phyloP scores from a whole-genome alignment of 441 rosid species.

The Erodium moschatum region DNA sequence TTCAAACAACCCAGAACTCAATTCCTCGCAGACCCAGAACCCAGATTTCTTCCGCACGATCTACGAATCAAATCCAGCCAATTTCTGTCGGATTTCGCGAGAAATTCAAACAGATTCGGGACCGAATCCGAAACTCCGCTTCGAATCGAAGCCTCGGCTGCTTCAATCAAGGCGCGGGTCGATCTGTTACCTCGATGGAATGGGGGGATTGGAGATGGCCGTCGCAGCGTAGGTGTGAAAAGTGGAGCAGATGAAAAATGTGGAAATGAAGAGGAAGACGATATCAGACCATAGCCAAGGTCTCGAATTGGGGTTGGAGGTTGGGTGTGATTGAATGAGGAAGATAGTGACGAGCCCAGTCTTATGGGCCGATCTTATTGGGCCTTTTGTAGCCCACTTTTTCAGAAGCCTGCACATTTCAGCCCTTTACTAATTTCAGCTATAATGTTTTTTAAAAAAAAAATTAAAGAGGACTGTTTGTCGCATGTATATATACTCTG shows the following conservation, averaged over 20 bases:
- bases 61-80: neutral
- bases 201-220: neutral
- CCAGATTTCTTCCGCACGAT: neutral
- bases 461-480: too few relatives aligned
- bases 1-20: neutral
- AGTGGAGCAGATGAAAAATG: neutral
- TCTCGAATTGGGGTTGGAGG: slow-evolving; percentile 1
- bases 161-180: neutral
- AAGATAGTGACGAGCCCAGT: neutral
- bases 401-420: too few relatives aligned
- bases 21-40: neutral
- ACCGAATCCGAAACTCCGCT: neutral
- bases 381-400: too few relatives aligned
- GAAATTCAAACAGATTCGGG: neutral
- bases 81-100: neutral
- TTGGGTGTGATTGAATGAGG: neutral
- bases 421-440: too few relatives aligned
- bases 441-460: too few relatives aligned
- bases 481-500: too few relatives aligned
- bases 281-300: neutral
- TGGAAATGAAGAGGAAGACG: neutral
- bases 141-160: neutral
- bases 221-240: slow-evolving; percentile 6
- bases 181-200: neutral
- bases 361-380: neutral